Conservation (phyloP, 1,284 basidiomycete genomes). For the Boletellus sp. region DNA sequence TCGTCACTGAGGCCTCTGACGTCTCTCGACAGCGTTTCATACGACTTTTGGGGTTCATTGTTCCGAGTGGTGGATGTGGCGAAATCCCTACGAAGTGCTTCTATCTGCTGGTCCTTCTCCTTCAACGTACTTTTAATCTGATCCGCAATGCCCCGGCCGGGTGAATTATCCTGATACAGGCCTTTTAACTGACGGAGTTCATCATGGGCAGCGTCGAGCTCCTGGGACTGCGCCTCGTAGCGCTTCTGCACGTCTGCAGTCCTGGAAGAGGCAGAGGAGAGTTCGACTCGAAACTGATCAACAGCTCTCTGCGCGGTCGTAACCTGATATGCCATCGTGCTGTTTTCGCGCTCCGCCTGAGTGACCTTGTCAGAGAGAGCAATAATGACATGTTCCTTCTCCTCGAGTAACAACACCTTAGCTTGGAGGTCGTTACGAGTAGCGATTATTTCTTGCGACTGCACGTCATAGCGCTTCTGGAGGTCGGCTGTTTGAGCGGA, state of each 20-base stretch:
- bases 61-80: not conserved
- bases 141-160: not conserved
- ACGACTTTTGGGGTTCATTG: not conserved
- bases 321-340: not conserved
- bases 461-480: constrained; percentile 4
- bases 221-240: not conserved
- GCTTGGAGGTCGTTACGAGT: constrained; percentile 5
- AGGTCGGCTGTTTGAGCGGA: not conserved
- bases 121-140: not conserved
- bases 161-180: not conserved
- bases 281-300: constrained; percentile 5
- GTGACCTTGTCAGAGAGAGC: not conserved
- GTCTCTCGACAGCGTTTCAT: constrained; percentile 1
- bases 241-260: constrained; percentile 1
- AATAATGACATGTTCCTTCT: constrained; percentile 3
- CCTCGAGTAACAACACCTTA: not conserved
- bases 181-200: not conserved
- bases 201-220: constrained; percentile 1
- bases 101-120: constrained; percentile 6
- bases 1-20: not conserved
- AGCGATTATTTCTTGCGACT: constrained; percentile 4
- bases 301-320: not conserved
- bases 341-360: not conserved
- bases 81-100: not conserved
- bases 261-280: constrained; percentile 1